phyloP scores from a whole-genome alignment of 805 yeast species.

The Lipomyces lipofer region DNA sequence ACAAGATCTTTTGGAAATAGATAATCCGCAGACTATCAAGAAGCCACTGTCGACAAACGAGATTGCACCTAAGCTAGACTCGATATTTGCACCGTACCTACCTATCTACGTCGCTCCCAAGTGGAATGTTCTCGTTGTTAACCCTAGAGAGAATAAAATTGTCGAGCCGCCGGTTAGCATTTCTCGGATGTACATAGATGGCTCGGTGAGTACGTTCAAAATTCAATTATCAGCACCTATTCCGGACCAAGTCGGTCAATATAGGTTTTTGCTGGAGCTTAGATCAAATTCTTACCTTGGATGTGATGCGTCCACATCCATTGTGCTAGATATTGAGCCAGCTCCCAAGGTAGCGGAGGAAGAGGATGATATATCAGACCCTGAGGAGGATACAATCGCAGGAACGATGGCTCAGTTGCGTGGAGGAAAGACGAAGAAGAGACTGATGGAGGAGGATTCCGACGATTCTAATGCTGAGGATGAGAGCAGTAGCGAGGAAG shows the following conservation, averaged over 20 bases:
- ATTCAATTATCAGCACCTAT: conserved; percentile 72
- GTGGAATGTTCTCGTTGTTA: conserved; percentile 70
- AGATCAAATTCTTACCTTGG: conserved; percentile 81
- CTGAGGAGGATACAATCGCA: conserved; percentile 73
- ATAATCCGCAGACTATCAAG: conserved; percentile 63
- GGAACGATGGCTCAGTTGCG: conserved; percentile 71
- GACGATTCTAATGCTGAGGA: conserved; percentile 64
- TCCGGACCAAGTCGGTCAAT: conserved; percentile 68
- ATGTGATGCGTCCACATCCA: conserved; percentile 69
- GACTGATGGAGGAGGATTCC: conserved; percentile 42
- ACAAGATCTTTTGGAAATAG: conserved; percentile 50
- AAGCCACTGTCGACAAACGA: conserved; percentile 69
- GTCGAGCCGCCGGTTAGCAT: conserved; percentile 65
- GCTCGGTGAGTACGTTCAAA: conserved; percentile 71
- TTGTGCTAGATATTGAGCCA: conserved; percentile 67
- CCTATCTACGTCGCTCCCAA: conserved; percentile 54
- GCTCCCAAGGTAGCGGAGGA: conserved; percentile 42
- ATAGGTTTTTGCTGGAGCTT: conserved; percentile 67
- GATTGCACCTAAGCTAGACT: conserved; percentile 68
- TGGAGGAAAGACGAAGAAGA: conserved; percentile 55
- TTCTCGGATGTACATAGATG: conserved; percentile 56
- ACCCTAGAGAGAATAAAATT: conserved; percentile 78
- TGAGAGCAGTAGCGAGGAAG: conserved; percentile 27
- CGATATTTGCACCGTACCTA: conserved; percentile 71
- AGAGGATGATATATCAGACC: conserved; percentile 45